Conservation (phyloP, 306 rosid genomes). For the Ceratonia siliqua region DNA sequence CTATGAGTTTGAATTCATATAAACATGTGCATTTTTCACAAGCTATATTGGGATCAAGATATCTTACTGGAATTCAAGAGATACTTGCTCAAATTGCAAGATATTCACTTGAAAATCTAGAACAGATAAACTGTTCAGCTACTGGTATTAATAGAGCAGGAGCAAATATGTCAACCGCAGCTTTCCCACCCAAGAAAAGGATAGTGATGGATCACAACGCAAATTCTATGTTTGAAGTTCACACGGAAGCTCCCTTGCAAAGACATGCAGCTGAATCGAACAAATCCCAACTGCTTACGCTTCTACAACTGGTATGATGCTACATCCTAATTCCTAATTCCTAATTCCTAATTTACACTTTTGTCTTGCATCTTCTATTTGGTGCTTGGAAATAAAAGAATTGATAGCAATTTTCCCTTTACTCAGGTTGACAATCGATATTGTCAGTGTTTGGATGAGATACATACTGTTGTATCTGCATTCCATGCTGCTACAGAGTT, state of each 20-base stretch:
- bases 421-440: conserved; percentile 76
- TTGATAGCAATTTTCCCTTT: not conserved
- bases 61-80: conserved; percentile 71
- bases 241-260: conserved; percentile 43
- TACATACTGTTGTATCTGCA: conserved; percentile 76
- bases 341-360: too few species aligned
- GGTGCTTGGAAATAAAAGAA: not conserved
- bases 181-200: conserved; percentile 2
- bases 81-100: conserved; percentile 74
- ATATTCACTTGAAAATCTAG: conserved; percentile 62
- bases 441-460: conserved; percentile 74
- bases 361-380: too few species aligned
- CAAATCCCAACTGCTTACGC: conserved; percentile 66
- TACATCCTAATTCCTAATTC: too few species aligned
- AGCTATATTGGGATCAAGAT: conserved; percentile 60
- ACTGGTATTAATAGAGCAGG: conserved; percentile 29
- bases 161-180: conserved; percentile 25
- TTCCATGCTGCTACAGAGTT: conserved; percentile 85
- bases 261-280: conserved; percentile 51
- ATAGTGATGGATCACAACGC: conserved; percentile 17
- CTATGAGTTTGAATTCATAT: conserved; percentile 44
- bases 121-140: conserved; percentile 39
- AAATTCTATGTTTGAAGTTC: conserved; percentile 35
- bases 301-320: conserved; percentile 70
- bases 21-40: conserved; percentile 47